Conservation (phyloP, 257 asterid species). For the Salvia rosmarinus region DNA sequence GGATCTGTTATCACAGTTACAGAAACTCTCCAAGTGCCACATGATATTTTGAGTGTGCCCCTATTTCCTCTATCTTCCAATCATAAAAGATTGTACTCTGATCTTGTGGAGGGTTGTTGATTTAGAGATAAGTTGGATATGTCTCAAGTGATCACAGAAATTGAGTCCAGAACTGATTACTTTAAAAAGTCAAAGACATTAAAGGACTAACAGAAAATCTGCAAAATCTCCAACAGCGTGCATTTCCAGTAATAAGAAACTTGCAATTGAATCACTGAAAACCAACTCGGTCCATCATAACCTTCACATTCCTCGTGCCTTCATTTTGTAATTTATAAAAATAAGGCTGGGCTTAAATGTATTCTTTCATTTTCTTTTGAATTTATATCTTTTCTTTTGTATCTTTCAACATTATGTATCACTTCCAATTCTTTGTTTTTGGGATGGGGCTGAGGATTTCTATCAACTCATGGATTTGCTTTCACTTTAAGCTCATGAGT, state of each 20-base stretch:
- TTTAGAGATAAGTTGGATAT: too few species aligned
- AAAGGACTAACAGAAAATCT: background rate
- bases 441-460: too few species aligned
- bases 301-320: background rate
- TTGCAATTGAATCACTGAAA: background rate
- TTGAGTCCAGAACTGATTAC: background rate
- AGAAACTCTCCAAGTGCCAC: constrained; percentile 19
- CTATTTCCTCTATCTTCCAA: too few species aligned
- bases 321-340: background rate
- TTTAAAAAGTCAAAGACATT: background rate
- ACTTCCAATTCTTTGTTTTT: too few species aligned
- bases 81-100: too few species aligned
- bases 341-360: background rate
- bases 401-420: too few species aligned
- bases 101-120: too few species aligned
- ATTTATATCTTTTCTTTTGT: background rate
- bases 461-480: too few species aligned
- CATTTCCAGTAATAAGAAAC: background rate
- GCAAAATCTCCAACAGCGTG: background rate
- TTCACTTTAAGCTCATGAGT: too few species aligned
- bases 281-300: background rate
- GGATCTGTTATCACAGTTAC: background rate
- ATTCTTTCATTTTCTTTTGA: background rate
- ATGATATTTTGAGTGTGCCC: background rate
- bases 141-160: too few species aligned